Evolutionary conservation across 345 rosid genomes (phyloP).

Genomic region (Excoecaria cochinchinensis): DNA sequence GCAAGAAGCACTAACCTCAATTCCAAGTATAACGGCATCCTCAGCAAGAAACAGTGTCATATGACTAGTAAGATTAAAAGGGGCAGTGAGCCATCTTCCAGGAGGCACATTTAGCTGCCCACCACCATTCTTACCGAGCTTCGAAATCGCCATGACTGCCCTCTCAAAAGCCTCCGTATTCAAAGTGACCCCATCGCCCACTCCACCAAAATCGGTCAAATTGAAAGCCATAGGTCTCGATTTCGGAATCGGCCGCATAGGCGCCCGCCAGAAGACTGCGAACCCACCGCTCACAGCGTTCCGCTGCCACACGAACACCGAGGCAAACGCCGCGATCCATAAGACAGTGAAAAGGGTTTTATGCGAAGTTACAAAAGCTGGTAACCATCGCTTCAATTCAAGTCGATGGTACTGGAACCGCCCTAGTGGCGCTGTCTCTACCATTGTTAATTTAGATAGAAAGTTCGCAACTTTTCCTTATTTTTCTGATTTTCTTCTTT

Average conservation of each 20-base stretch:
- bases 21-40: slow-evolving; percentile 77
- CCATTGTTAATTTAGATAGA: slow-evolving; percentile 32
- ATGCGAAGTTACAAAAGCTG: slow-evolving; percentile 63
- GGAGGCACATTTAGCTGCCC: slow-evolving; percentile 96
- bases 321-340: slow-evolving; percentile 79
- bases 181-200: slow-evolving; percentile 78
- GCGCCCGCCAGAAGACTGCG: slow-evolving; percentile 38
- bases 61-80: slow-evolving; percentile 91
- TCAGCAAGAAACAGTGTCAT: slow-evolving; percentile 89
- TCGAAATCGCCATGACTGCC: slow-evolving; percentile 74
- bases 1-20: slow-evolving; percentile 52
- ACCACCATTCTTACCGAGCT: slow-evolving; percentile 67
- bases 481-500: background rate
- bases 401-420: slow-evolving; percentile 51
- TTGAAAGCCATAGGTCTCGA: slow-evolving; percentile 65
- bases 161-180: slow-evolving; percentile 89
- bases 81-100: slow-evolving; percentile 93
- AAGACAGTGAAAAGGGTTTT: slow-evolving; percentile 69
- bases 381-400: slow-evolving; percentile 56
- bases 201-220: slow-evolving; percentile 86
- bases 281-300: slow-evolving; percentile 44
- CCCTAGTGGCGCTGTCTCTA: slow-evolving; percentile 46
- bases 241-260: slow-evolving; percentile 45
- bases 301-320: slow-evolving; percentile 82
- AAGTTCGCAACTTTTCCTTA: background rate